Evolutionary conservation across 805 yeast species (phyloP), one percentile per base, ranked within the genome.

Genomic region (Saturnispora dispora): DNA sequence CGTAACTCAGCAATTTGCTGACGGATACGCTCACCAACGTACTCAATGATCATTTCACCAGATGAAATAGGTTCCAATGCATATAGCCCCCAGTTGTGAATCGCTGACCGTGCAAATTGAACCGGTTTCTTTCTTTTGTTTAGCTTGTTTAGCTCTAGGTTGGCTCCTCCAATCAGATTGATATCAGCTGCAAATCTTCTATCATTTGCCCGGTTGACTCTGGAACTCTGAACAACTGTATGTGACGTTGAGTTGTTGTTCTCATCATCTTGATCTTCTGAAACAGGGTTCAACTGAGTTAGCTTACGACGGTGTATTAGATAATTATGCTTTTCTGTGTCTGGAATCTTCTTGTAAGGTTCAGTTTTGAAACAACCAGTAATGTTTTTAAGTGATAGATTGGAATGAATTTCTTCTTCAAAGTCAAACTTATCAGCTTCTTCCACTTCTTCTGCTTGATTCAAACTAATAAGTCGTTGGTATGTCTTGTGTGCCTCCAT

Each of bases 11-110:
- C 96, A 40, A 90, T 91, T 52, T 88, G 96, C 61, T 88, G 96
- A 51, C 98, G 74, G 28, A 93, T 82, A 51, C 95, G 77, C 59
- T 93, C 98, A 28, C 99, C 99, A 4, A 93, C 97, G 60, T 93
- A 93, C 67, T 93, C 99, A 53, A 93, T 91, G 61, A 93, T 89
- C 96, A 93, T 91, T 66, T 93, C 99, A 58, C 82, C 85, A 0
- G 93, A 95, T n/a, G 88, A 86, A 62, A 93, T 93, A 2, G 95
- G 95, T 61, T 93, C 98, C 60, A 87, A 71, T 0, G 99, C 99
- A 68, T 89, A 93, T 39, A 93, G 70, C 0, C 99, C 99, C 99
- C 99, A 93, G 62, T 91, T 88, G 66, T 93, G 99, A 61, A 93
- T 93, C 0, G 97, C 95, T 2, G 97, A 89, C 50, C 98, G 75